Evolutionary conservation across 345 rosid species (phyloP).

Genomic region (Salix arbutifolia): DNA sequence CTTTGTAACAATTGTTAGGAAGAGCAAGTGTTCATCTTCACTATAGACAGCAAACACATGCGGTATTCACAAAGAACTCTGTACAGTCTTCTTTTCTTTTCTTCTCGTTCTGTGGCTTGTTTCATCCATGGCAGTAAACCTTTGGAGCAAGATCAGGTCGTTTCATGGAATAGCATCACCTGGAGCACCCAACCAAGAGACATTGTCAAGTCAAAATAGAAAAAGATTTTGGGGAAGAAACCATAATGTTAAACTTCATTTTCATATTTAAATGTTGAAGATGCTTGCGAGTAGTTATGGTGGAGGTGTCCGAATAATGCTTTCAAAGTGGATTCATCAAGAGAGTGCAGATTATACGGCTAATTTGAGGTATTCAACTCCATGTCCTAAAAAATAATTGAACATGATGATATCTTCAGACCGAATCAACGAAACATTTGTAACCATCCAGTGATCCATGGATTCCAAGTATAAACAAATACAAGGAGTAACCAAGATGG

Average conservation of each 20-base stretch:
- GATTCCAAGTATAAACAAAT: neutral
- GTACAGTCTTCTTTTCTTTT: constrained; percentile 10
- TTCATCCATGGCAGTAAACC: constrained; percentile 33
- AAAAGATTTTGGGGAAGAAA: neutral
- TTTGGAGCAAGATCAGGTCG: constrained; percentile 33
- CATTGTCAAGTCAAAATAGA: constrained; percentile 2
- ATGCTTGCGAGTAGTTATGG: neutral
- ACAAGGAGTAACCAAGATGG: neutral
- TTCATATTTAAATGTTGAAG: neutral
- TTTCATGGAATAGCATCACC: constrained; percentile 67
- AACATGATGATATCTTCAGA: neutral
- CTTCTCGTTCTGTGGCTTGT: constrained; percentile 12
- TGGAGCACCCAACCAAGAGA: constrained; percentile 19
- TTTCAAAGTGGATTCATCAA: neutral
- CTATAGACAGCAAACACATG: constrained; percentile 23
- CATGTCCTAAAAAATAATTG: too few species aligned
- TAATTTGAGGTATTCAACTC: too few species aligned
- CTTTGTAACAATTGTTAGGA: constrained; percentile 4
- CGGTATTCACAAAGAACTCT: constrained; percentile 40
- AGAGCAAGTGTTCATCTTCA: constrained; percentile 19
- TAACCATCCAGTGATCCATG: neutral
- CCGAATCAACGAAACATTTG: neutral
- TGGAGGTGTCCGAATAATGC: neutral
- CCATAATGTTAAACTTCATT: neutral
- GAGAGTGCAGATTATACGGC: neutral